Evolutionary conservation across 371 early-diverging fungal species (phyloP), one percentile per base, ranked within the genome.

Genomic region (Sporodiniella umbellata): DNA sequence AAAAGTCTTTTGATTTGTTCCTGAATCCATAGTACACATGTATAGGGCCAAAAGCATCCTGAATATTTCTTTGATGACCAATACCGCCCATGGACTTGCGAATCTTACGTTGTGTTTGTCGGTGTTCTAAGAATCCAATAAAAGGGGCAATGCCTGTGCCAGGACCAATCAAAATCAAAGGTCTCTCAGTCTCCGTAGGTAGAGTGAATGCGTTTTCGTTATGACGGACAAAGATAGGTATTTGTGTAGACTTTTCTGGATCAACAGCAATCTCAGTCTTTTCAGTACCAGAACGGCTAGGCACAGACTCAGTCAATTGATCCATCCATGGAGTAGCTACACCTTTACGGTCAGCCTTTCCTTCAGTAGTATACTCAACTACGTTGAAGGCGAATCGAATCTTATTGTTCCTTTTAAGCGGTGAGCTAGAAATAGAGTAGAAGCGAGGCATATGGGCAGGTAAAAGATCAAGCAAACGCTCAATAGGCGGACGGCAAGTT

Each of bases 121-220:
- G 70, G 48, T 91, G 88, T 47, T 86, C 68, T 24, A 92, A 61
- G 59, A 95, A 95, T 1, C 90, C 88, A 28, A 92, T 67, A 44
- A 94, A 90, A 10, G 96, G 95, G 5, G 95, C 89, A 42, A 96
- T 78, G 23, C 96, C 96, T 4, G 96, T 94, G 45, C 95, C 96
- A 3, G 92, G 87, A 1, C 92, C 87, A 21, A 96, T 78, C 67
- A 95, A 62, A 2, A 95, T 49, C 18, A 92, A 62, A 0, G 89
- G 89, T 14, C 66, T 72, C 3, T 60, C 49, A 14, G 68, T 59
- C 22, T 77, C 69, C 15, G 45, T 35, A 26, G 90, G 90, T 35
- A 89, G 68, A 10, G 62, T 68, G 70, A 94, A 87, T 6, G 64
- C 68, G 42, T 64, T 72, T 25, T 64, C 50, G 21, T 74, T 81